These are phyloP conservation scores for Apophysomyces variabilis DNA, from an alignment of 371 early-diverging fungal species.

Conservation along the genomic window DNA sequence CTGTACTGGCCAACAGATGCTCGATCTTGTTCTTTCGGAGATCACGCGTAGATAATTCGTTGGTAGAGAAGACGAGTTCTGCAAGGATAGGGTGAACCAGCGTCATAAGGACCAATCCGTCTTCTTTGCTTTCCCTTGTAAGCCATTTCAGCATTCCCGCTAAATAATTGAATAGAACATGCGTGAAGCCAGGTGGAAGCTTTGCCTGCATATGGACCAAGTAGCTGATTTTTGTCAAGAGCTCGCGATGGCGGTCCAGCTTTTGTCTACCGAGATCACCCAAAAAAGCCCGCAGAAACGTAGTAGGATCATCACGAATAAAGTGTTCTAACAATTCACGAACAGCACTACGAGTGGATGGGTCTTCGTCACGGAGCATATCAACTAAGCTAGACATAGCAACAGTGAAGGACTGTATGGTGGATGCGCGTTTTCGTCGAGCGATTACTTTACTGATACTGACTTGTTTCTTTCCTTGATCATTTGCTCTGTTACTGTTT, in stretches of 20 bases:
- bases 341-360: slow-evolving; percentile 50
- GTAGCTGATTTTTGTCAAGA: slow-evolving; percentile 51
- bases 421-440: slow-evolving; percentile 45
- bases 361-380: slow-evolving; percentile 53
- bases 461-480: slow-evolving; percentile 17
- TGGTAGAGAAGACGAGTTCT: slow-evolving; percentile 60
- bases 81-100: slow-evolving; percentile 59
- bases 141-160: slow-evolving; percentile 69
- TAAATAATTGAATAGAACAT: slow-evolving; percentile 66
- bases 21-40: slow-evolving; percentile 70
- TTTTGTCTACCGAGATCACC: slow-evolving; percentile 56
- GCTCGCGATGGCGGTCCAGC: slow-evolving; percentile 39
- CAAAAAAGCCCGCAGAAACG: slow-evolving; percentile 62
- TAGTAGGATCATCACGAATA: slow-evolving; percentile 63
- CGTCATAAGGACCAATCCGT: slow-evolving; percentile 50
- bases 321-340: slow-evolving; percentile 55
- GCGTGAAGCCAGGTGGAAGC: slow-evolving; percentile 62
- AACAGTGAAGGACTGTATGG: slow-evolving; percentile 53
- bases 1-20: slow-evolving; percentile 54
- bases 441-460: slow-evolving; percentile 37
- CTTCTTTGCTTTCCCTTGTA: slow-evolving; percentile 49
- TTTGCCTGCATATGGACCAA: slow-evolving; percentile 58
- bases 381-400: slow-evolving; percentile 58
- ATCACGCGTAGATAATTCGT: slow-evolving; percentile 64
- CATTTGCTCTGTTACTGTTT: slow-evolving; percentile 11